These are phyloP conservation scores for Eutypella sp. DNA, from an alignment of 2,329 filamentous ascomycete species.

Conservation along the genomic window DNA sequence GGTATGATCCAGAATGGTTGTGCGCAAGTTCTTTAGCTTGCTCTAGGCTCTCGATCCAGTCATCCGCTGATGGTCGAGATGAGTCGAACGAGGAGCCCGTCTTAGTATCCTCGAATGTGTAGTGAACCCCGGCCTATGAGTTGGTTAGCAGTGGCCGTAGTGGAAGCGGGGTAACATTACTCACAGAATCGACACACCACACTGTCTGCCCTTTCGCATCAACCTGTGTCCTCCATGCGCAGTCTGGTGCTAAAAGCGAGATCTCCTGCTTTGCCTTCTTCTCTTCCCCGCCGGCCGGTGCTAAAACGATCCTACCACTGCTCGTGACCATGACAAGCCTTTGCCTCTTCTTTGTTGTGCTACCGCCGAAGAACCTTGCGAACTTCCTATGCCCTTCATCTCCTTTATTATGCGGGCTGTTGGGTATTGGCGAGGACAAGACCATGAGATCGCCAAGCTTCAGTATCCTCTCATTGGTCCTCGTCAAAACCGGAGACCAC, in stretches of 20 bases:
- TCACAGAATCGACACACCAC: conserved; percentile 91
- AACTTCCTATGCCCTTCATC: conserved; percentile 81
- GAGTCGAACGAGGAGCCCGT: conserved; percentile 49
- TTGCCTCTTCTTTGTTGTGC: conserved; percentile 86
- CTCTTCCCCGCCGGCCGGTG: conserved; percentile 86
- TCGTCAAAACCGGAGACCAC: conserved; percentile 92
- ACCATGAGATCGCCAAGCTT: conserved; percentile 91
- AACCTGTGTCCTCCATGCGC: conserved; percentile 71
- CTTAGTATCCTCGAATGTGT: conserved; percentile 91
- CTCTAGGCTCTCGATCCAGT: conserved; percentile 89
- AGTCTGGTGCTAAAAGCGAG: conserved; percentile 71
- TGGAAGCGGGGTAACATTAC: conserved; percentile 30
- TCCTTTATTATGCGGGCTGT: conserved; percentile 66
- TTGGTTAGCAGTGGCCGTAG: conserved; percentile 12
- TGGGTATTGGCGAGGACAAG: conserved; percentile 69
- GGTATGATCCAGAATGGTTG: conserved; percentile 60
- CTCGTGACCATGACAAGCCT: conserved; percentile 93
- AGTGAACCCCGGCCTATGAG: conserved; percentile 75
- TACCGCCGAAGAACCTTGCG: conserved; percentile 87
- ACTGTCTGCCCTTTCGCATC: conserved; percentile 84
- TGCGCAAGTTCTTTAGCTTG: conserved; percentile 79
- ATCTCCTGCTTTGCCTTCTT: conserved; percentile 94
- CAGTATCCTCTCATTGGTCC: conserved; percentile 86
- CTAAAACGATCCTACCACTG: conserved; percentile 82
- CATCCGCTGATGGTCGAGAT: conserved; percentile 67